These are phyloP conservation scores for Teunomyces atbi DNA, from an alignment of 805 yeast genomes.

Conservation along the genomic window DNA sequence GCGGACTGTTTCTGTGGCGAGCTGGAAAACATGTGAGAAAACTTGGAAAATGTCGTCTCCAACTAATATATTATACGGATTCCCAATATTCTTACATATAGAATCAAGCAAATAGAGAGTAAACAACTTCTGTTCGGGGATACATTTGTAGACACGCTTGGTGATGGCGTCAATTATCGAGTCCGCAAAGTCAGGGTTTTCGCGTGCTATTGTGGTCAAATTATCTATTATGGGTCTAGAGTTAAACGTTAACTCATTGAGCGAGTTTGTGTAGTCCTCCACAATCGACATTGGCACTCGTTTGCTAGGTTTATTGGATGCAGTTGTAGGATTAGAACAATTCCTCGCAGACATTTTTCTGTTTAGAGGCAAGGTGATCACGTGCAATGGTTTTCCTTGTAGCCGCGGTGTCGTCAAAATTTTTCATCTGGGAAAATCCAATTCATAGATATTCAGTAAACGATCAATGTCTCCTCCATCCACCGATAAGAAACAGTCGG, in stretches of 20 bases:
- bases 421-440: conserved; percentile 6
- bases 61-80: conserved; percentile 81
- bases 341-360: too few species aligned
- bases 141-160: conserved; percentile 67
- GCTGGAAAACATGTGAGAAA: conserved; percentile 74
- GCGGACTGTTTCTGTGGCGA: conserved; percentile 74
- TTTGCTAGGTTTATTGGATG: background rate
- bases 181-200: conserved; percentile 72
- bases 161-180: conserved; percentile 76
- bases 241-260: conserved; percentile 78
- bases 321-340: too few species aligned
- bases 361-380: background rate
- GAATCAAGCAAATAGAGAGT: conserved; percentile 86
- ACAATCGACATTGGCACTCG: conserved; percentile 6
- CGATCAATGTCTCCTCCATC: conserved; percentile 32
- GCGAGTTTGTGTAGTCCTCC: conserved; percentile 66
- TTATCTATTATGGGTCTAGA: conserved; percentile 87
- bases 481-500: conserved; percentile 83
- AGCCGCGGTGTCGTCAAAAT: conserved; percentile 12
- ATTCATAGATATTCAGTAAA: background rate
- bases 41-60: conserved; percentile 66
- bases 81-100: conserved; percentile 84
- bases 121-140: conserved; percentile 81
- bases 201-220: conserved; percentile 82
- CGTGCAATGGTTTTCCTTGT: background rate